Conservation (phyloP, 116 monocot species). For the Posidonia oceanica region DNA sequence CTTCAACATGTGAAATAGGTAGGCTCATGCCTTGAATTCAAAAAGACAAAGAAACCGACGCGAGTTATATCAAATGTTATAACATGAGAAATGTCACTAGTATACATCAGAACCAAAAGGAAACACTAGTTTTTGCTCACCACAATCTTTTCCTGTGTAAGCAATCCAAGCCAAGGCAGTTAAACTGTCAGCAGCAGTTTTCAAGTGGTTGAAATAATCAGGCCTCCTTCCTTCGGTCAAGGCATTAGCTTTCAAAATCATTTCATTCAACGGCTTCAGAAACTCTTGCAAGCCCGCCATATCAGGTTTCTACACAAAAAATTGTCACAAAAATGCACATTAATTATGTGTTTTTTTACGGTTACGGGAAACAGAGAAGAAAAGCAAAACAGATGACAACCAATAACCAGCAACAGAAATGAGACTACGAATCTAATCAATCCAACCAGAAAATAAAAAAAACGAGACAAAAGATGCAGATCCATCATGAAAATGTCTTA, state of each 20-base stretch:
- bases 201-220: conserved; percentile 86
- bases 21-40: conserved; percentile 67
- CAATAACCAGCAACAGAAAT: neutral
- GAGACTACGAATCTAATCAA: too few species aligned
- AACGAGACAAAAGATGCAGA: too few species aligned
- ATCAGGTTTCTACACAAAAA: conserved; percentile 59
- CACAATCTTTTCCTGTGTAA: conserved; percentile 86
- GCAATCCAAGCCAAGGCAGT: conserved; percentile 87
- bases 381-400: neutral
- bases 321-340: neutral
- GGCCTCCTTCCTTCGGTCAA: conserved; percentile 83
- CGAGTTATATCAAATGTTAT: neutral
- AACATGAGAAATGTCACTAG: neutral
- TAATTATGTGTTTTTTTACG: neutral
- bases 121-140: conserved; percentile 26
- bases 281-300: conserved; percentile 46
- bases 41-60: neutral
- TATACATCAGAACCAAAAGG: neutral
- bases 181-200: conserved; percentile 79
- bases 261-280: conserved; percentile 87
- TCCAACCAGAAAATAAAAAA: too few species aligned
- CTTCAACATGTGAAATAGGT: conserved; percentile 92
- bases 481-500: too few species aligned
- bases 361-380: neutral
- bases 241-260: conserved; percentile 64